These are phyloP conservation scores for Rhodotorula glutinis DNA, from an alignment of 1,284 basidiomycete species.

Conservation along the genomic window DNA sequence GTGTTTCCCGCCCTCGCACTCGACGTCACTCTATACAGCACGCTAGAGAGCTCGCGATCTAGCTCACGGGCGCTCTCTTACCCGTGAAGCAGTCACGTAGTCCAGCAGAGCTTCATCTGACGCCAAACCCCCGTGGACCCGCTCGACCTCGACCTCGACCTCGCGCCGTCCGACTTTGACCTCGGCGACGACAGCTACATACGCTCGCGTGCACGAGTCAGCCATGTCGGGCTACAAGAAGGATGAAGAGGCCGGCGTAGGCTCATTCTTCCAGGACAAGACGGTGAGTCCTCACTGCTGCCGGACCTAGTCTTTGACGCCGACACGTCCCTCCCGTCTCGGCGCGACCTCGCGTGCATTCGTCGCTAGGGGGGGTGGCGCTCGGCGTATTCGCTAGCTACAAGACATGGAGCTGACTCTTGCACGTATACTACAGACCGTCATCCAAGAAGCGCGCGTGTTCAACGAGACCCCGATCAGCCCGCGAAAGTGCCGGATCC, in stretches of 20 bases:
- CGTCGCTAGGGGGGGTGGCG: neutral
- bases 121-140: neutral
- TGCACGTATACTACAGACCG: slow-evolving; percentile 54
- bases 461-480: slow-evolving; percentile 97
- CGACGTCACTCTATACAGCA: neutral
- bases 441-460: slow-evolving; percentile 95
- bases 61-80: neutral
- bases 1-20: no score
- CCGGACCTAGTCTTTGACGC: neutral
- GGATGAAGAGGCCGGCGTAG: slow-evolving; percentile 42
- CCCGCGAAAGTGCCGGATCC: slow-evolving; percentile 84
- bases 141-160: neutral
- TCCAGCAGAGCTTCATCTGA: no score
- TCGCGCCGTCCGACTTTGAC: no score
- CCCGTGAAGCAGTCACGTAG: no score
- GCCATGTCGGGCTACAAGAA: slow-evolving; percentile 40
- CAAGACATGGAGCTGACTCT: no score
- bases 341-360: neutral
- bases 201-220: no score
- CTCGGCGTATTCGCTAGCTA: no score
- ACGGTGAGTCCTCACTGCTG: slow-evolving; percentile 26
- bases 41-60: neutral
- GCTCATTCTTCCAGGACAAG: slow-evolving; percentile 47
- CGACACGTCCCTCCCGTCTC: slow-evolving; percentile 20
- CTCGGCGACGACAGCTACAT: no score